Percentiles rank a stretch among this genome's conserved stretches.
Evolutionary conservation across 441 rosid species (phyloP).

Genomic region (Gossypium davidsonii): DNA sequence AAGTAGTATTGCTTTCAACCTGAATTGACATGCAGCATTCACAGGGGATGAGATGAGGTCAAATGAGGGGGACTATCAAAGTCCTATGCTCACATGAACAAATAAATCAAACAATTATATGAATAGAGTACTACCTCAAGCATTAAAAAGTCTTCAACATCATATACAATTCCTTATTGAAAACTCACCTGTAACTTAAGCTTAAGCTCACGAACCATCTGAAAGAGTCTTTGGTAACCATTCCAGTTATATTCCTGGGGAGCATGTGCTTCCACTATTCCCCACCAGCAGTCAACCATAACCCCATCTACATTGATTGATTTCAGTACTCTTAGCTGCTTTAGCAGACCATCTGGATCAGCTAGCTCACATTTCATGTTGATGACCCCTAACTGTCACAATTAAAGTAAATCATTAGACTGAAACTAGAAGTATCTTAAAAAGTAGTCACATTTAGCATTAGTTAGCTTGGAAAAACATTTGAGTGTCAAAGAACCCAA

Average conservation of each 20-base stretch:
- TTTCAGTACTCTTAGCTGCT: constrained; percentile 79
- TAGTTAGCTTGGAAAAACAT: constrained; percentile 4
- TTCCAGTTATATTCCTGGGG: constrained; percentile 94
- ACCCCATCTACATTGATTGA: constrained; percentile 80
- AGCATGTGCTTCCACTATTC: constrained; percentile 88
- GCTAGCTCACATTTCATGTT: constrained; percentile 88
- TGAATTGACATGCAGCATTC: neutral
- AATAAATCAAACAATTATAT: neutral
- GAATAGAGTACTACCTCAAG: neutral
- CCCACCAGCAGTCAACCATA: constrained; percentile 99
- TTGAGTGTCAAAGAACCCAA: constrained; percentile 4
- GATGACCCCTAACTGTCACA: constrained; percentile 77
- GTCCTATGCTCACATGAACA: neutral
- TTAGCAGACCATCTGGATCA: constrained; percentile 79
- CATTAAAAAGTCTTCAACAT: neutral
- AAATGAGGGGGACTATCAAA: neutral
- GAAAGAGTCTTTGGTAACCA: constrained; percentile 85
- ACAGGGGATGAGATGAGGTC: neutral
- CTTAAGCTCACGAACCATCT: constrained; percentile 74
- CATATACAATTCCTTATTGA: neutral
- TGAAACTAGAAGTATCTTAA: constrained; percentile 3
- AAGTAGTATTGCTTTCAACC: neutral
- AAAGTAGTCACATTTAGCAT: neutral
- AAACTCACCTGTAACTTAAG: constrained; percentile 76
- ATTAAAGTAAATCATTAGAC: constrained; percentile 14